Conservation (phyloP, 2,329 filamentous ascomycete genomes). For the Drechslera avenae region DNA sequence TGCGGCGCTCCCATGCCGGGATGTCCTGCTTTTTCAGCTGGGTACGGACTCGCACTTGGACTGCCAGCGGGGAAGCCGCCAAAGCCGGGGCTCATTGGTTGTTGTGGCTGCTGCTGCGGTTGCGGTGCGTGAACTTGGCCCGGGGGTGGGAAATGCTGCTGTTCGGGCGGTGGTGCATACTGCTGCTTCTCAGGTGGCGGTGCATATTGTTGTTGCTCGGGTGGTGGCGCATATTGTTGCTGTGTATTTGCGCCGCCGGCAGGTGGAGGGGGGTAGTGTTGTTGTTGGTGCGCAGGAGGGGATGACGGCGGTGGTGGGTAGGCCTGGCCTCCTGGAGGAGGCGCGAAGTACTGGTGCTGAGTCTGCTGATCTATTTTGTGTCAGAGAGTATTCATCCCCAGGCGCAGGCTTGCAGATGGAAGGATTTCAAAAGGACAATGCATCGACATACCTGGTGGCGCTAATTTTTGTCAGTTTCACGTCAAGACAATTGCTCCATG, state of each 20-base stretch:
- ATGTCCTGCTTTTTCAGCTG: conserved; percentile 8
- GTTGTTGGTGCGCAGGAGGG: conserved; percentile 37
- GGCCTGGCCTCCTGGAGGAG: conserved; percentile 41
- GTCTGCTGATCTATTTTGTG: conserved; percentile 28
- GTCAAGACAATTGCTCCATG: neutral
- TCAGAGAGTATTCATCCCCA: conserved; percentile 6
- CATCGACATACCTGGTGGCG: conserved; percentile 37
- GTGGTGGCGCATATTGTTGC: conserved; percentile 41
- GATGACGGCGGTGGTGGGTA: conserved; percentile 46
- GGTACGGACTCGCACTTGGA: conserved; percentile 36
- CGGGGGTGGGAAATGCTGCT: conserved; percentile 37
- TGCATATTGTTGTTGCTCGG: conserved; percentile 37
- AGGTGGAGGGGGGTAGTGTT: conserved; percentile 43
- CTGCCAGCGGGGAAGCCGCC: conserved; percentile 23
- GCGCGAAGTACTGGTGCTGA: conserved; percentile 48
- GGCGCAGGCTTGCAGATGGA: neutral
- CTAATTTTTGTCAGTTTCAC: conserved; percentile 27
- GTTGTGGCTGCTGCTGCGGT: conserved; percentile 20
- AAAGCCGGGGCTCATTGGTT: conserved; percentile 35
- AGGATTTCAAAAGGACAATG: neutral
- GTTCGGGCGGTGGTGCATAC: conserved; percentile 41
- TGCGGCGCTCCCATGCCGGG: conserved; percentile 36
- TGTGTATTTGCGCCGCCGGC: conserved; percentile 14
- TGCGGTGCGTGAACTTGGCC: conserved; percentile 33
- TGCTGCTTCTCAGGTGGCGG: conserved; percentile 40